A percentile compares a stretch with the other conserved stretches of the same genome.
These are phyloP conservation scores for Colletotrichum orchidophilum DNA, from an alignment of 2,329 filamentous ascomycete genomes.

Conservation along the genomic window DNA sequence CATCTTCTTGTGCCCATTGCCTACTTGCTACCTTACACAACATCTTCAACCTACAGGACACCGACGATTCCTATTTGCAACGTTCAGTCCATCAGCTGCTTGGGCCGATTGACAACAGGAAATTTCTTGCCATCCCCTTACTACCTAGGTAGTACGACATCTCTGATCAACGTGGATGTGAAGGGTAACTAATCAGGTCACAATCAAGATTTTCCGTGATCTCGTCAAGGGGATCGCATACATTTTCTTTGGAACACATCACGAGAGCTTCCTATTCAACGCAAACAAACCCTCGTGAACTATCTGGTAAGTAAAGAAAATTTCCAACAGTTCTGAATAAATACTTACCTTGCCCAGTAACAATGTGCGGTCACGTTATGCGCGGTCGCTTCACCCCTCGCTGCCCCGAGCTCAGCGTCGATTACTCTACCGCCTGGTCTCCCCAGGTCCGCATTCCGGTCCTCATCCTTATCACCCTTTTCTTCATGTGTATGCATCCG, in stretches of 20 bases:
- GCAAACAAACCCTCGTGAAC: background rate
- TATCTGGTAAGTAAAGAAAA: background rate
- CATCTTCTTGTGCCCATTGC: background rate
- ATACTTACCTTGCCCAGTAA: background rate
- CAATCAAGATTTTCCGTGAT: background rate
- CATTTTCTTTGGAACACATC: background rate
- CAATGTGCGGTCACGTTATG: conserved; percentile 17
- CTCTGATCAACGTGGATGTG: background rate
- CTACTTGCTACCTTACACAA: background rate
- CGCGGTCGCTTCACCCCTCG: conserved; percentile 15
- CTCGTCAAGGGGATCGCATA: background rate
- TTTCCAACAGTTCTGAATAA: background rate
- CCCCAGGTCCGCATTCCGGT: conserved; percentile 9
- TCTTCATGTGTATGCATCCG: conserved; percentile 22
- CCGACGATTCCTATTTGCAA: background rate
- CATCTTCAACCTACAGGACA: background rate
- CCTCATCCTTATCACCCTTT: conserved; percentile 7
- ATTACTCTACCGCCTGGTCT: conserved; percentile 22
- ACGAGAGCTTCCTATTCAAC: too few relatives aligned
- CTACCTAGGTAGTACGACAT: background rate
- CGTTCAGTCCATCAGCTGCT: background rate
- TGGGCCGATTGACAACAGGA: background rate
- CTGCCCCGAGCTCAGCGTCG: conserved; percentile 1
- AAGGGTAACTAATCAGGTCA: background rate
- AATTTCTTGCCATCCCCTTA: background rate